These are phyloP conservation scores for Linderina pennispora DNA, from an alignment of 192 early-diverging fungal species.

Conservation along the genomic window DNA sequence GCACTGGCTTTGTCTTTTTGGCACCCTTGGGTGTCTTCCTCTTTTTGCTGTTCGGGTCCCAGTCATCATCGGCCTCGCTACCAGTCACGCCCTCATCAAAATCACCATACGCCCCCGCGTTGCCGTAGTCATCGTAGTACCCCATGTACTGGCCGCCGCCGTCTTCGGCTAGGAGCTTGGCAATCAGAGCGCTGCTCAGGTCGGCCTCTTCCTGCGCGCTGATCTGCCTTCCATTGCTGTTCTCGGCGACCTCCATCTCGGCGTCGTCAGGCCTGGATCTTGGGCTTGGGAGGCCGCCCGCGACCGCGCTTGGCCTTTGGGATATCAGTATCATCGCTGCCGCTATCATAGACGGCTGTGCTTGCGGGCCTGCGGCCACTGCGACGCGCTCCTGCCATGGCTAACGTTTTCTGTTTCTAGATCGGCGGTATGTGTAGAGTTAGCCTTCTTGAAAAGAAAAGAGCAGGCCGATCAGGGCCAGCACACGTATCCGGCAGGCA, in stretches of 20 bases:
- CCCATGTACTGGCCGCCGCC: constrained; percentile 50
- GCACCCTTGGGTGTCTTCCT: constrained; percentile 21
- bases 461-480: too few species aligned
- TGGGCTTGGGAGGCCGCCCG: too few species aligned
- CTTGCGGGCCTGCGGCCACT: constrained; percentile 2
- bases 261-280: too few species aligned
- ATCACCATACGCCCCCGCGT: constrained; percentile 18
- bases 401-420: neutral
- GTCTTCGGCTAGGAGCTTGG: constrained; percentile 70
- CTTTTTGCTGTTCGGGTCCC: constrained; percentile 38
- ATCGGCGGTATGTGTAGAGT: too few species aligned
- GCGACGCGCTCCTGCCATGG: constrained; percentile 1
- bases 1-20: too few species aligned
- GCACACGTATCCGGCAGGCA: too few species aligned
- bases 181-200: constrained; percentile 75
- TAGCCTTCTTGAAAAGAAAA: too few species aligned
- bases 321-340: too few species aligned
- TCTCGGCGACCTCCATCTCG: too few species aligned
- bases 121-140: constrained; percentile 47
- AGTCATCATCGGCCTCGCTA: constrained; percentile 40
- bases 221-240: constrained; percentile 11
- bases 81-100: constrained; percentile 43
- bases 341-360: neutral
- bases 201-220: constrained; percentile 73
- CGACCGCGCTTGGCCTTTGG: too few species aligned